Conservation (phyloP, 1,284 basidiomycete genomes). For the Ganoderma meredithae region DNA sequence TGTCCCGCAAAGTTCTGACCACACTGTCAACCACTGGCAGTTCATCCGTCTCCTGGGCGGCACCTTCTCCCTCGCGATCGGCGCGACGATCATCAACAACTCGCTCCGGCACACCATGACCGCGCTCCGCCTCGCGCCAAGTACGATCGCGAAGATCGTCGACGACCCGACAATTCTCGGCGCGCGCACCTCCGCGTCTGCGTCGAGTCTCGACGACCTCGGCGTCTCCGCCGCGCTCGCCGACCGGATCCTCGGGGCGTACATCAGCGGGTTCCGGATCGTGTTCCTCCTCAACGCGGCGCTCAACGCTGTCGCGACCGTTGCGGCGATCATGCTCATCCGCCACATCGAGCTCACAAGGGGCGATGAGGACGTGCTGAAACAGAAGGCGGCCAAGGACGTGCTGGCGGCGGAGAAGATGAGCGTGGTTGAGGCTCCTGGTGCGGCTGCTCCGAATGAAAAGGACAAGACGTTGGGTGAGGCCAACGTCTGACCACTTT, state of each 20-base stretch:
- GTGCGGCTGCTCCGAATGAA: not conserved
- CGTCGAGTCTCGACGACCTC: slow-evolving; percentile 39
- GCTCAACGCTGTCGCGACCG: slow-evolving; percentile 52
- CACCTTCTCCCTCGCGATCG: slow-evolving; percentile 66
- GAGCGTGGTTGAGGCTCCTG: slow-evolving; percentile 6
- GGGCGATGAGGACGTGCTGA: slow-evolving; percentile 58
- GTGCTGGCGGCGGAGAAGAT: slow-evolving; percentile 17
- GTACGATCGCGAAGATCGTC: slow-evolving; percentile 50
- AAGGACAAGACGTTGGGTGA: slow-evolving; percentile 6
- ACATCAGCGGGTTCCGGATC: slow-evolving; percentile 60
- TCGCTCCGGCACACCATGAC: slow-evolving; percentile 53
- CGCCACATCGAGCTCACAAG: slow-evolving; percentile 63
- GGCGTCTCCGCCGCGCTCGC: slow-evolving; percentile 50
- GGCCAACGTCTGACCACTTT: not conserved
- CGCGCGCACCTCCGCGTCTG: slow-evolving; percentile 40
- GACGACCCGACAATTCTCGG: slow-evolving; percentile 58
- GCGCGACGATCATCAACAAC: slow-evolving; percentile 67
- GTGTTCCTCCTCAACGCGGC: slow-evolving; percentile 66
- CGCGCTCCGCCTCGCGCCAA: slow-evolving; percentile 44
- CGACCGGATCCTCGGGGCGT: slow-evolving; percentile 57
- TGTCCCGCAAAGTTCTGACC: not conserved
- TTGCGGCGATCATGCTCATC: slow-evolving; percentile 63
- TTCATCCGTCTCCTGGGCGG: slow-evolving; percentile 73
- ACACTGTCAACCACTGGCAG: slow-evolving; percentile 38
- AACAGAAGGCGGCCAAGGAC: slow-evolving; percentile 42